Percentiles rank a stretch among this genome's conserved stretches.
These are phyloP conservation scores for Aspergillus melleus DNA, from an alignment of 2,329 filamentous ascomycete species.

Conservation along the genomic window DNA sequence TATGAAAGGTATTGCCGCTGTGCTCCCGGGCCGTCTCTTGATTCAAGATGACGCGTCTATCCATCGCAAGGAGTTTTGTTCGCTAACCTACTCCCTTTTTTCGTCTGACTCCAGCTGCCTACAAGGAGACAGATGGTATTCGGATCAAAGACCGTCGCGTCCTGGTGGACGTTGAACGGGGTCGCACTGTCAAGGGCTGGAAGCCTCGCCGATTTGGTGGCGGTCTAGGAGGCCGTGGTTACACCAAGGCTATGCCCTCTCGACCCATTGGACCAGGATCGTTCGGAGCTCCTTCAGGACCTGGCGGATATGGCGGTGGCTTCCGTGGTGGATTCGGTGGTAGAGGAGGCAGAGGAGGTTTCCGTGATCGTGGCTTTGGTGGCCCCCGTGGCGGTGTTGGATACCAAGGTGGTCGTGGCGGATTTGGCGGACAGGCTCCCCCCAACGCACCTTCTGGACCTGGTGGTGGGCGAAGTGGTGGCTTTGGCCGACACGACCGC, in stretches of 20 bases:
- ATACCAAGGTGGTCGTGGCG: slow-evolving; percentile 58
- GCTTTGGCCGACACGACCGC: slow-evolving; percentile 53
- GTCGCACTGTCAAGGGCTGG: slow-evolving; percentile 92
- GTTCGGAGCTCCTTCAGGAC: slow-evolving; percentile 56
- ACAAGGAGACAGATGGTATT: slow-evolving; percentile 84
- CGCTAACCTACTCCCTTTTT: slow-evolving; percentile 38
- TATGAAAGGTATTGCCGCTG: slow-evolving; percentile 80
- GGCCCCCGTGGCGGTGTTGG: slow-evolving; percentile 54
- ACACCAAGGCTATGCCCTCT: slow-evolving; percentile 77
- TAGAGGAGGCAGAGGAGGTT: slow-evolving; percentile 53
- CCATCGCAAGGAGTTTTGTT: slow-evolving; percentile 15
- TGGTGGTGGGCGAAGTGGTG: slow-evolving; percentile 55
- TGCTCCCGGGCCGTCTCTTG: slow-evolving; percentile 11
- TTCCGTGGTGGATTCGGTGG: slow-evolving; percentile 57
- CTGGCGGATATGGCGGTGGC: slow-evolving; percentile 57
- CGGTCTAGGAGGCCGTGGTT: slow-evolving; percentile 86
- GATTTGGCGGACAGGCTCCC: slow-evolving; percentile 49
- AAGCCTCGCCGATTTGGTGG: slow-evolving; percentile 87
- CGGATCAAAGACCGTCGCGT: slow-evolving; percentile 90
- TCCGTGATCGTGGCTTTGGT: slow-evolving; percentile 53
- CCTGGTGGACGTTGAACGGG: slow-evolving; percentile 93
- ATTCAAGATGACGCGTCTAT: slow-evolving; percentile 2
- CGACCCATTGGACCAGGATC: slow-evolving; percentile 67
- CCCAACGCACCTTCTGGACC: slow-evolving; percentile 55
- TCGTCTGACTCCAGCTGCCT: slow-evolving; percentile 70